Evolutionary conservation across 83 land plant species (phyloP), one percentile per base, ranked within the genome.

Genomic region (Picea abies): DNA sequence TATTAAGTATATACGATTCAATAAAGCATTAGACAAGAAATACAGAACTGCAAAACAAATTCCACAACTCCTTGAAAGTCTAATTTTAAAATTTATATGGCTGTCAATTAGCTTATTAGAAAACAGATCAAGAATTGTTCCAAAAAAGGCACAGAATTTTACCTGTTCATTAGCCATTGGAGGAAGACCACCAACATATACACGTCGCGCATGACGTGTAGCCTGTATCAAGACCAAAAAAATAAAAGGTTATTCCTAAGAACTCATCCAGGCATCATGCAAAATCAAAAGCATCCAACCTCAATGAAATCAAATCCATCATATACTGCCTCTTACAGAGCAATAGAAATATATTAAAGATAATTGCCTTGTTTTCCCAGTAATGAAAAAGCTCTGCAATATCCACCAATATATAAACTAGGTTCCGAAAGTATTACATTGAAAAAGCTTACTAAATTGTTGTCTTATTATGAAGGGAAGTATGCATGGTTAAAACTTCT

Each of bases 141-240:
- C 56, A 19, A 41, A 62, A 14, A 64, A 88, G 86, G 94, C 64
- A 93, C 82, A 70, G 93, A 90, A 6, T 91, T 93, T 91, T 91
- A 76, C 89, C 99, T 97, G 92, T 83, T 97, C 99, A 89, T 97
- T 97, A 47, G 99, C 96, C 82, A 92, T 80, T 15, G 96, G 99
- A 22, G 99, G 90, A 60, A 97, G 96, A 15, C 99, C 98, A 52
- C 99, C 99, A 82, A 97, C 99, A 91, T 97, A 97, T 3, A 97
- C 96, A 14, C 99, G 92, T 12, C 99, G 93, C 1, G 99, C 99
- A 92, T 97, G 99, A 71, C 98, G 89, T 20, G 96, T 96, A 63
- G 99, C 99, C 99, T 96, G 81, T 52, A 15, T 60, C 76, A 78
- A 4, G 82, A 80, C 49, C 52, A 81, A 63, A 52, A 60, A 11